phyloP scores from a whole-genome alignment of 352 stramenopile genomes.

The Globisporangium okanoganense region DNA sequence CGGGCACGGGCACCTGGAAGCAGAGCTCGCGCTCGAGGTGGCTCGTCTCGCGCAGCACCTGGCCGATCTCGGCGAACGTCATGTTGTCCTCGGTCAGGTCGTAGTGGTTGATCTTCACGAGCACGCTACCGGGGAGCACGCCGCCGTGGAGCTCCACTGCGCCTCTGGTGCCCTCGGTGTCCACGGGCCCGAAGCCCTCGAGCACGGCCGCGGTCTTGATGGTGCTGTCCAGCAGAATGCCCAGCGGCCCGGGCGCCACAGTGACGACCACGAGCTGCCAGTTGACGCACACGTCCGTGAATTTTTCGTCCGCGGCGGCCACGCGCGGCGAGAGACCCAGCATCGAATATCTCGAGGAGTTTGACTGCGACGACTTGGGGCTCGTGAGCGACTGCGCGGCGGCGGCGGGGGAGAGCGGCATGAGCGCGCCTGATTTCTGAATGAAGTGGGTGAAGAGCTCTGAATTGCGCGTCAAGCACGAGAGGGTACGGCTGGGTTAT shows the following conservation, averaged over 20 bases:
- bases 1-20: conserved; percentile 36
- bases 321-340: not conserved
- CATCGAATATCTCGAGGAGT: not conserved
- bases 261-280: conserved; percentile 35
- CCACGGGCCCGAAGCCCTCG: conserved; percentile 56
- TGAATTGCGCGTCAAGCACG: too few species aligned
- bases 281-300: conserved; percentile 2
- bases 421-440: not conserved
- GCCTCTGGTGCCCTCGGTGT: conserved; percentile 31
- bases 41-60: conserved; percentile 50
- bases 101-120: conserved; percentile 62
- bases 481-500: too few species aligned
- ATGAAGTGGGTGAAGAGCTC: conserved; percentile 6
- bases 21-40: conserved; percentile 42
- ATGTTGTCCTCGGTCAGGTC: conserved; percentile 43
- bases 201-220: conserved; percentile 39
- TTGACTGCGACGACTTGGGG: not conserved
- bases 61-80: conserved; percentile 50
- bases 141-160: conserved; percentile 40
- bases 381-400: conserved; percentile 5
- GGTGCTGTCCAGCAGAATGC: conserved; percentile 61
- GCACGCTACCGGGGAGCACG: conserved; percentile 36
- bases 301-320: conserved; percentile 10
- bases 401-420: not conserved
- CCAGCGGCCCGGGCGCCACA: conserved; percentile 55